A percentile compares a stretch with the other conserved stretches of the same genome.
Conservation (phyloP, 163 green algal species). For the Scenedesmus sp. region DNA sequence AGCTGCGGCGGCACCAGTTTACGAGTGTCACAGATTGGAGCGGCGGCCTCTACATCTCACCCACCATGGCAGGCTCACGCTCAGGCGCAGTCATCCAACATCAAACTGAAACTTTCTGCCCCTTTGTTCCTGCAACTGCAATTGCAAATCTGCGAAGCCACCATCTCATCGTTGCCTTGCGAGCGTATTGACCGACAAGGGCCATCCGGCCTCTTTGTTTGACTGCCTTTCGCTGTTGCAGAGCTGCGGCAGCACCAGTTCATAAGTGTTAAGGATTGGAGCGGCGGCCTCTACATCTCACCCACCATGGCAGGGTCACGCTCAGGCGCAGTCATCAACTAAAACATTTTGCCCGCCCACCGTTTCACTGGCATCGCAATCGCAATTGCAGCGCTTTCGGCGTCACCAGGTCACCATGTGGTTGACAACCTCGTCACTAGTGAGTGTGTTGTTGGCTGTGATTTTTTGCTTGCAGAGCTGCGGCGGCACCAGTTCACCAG, state of each 20-base stretch:
- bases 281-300: slow-evolving; percentile 94
- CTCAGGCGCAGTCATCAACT: slow-evolving; percentile 86
- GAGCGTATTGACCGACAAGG: no score
- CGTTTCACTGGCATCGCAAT: no score
- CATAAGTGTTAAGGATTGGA: slow-evolving; percentile 95
- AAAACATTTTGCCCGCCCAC: no score
- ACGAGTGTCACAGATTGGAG: slow-evolving; percentile 95
- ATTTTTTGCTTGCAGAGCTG: slow-evolving; percentile 37
- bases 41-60: slow-evolving; percentile 95
- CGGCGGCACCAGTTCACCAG: slow-evolving; percentile 84
- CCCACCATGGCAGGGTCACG: slow-evolving; percentile 69
- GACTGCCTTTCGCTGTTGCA: not conserved
- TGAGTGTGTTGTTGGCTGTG: no score
- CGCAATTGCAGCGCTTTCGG: no score
- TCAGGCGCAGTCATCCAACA: slow-evolving; percentile 86
- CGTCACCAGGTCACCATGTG: no score
- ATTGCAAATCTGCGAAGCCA: no score
- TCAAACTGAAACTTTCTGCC: no score
- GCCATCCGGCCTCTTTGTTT: no score
- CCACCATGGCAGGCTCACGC: slow-evolving; percentile 64
- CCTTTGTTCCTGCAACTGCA: no score
- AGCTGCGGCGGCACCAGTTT: slow-evolving; percentile 83
- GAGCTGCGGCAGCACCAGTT: slow-evolving; percentile 82
- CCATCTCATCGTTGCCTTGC: no score
- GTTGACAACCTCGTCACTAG: no score